Evolutionary conservation across 2,329 filamentous ascomycete genomes (phyloP), one percentile per base, ranked within the genome.

Genomic region (Pseudogymnoascus sp.): DNA sequence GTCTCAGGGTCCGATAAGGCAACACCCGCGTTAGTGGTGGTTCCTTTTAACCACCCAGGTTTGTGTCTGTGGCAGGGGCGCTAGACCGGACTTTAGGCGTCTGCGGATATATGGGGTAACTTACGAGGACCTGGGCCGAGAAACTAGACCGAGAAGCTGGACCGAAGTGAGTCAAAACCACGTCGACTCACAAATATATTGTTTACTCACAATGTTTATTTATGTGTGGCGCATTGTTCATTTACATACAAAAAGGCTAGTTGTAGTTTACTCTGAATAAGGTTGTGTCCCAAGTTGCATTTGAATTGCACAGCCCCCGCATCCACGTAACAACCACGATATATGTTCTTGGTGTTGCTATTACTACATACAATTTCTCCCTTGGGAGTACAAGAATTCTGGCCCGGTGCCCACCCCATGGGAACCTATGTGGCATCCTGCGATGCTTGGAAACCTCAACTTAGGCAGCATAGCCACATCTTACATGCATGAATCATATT

Each of bases 1-100:
- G 50, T 56, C 50, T 56, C 50, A 56, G 50, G 50, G 50, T 56
- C 50, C 50, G 50, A 56, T 56, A 56, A 56, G 50, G 50, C 50
- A 56, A 34, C 50, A 56, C 25, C 16, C 50, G 50, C 50, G 16
- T 34, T 36, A 34, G 50, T 8, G 50, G 28, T 36, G 10, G n/a
- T 25, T 56, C 10, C 28, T 34, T 36, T 21, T 56, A 56, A 34
- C 50, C 50, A 56, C 50, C 50, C 28, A 56, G 50, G 50, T 56
- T 12, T 18, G 50, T 36, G 2, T 56, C 50, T 12, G 10, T 56
- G 50, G 28, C n/a, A 34, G 50, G 25, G 28, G 8, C 50, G 50
- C 50, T 34, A 56, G 11, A 18, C 4, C 50, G 50, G 50, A 56
- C 1, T 36, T 56, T 56, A 56, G 50, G 50, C 50, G 28, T 21